Evolutionary conservation across 108 stramenopile species (phyloP), one percentile per base, ranked within the genome.

Genomic region (Nitzschia sp.): DNA sequence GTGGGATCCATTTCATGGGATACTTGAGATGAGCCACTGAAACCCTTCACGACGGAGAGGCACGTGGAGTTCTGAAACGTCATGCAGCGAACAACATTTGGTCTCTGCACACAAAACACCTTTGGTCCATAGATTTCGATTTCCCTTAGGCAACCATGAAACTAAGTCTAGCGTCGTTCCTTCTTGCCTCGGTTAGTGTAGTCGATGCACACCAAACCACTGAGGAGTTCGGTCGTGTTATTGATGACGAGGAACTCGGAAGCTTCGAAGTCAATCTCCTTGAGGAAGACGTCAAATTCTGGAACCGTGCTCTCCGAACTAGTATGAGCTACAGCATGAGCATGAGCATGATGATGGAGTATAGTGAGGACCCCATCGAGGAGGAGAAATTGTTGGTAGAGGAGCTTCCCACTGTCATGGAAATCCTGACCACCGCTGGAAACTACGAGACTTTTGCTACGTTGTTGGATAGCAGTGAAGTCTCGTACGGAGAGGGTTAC

Each of bases 281-380:
- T 10, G 43, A 46, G 10, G 61, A 62, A 8, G 43, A 62, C 3
- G 43, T 17, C 11, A 44, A 43, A 41, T 62, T 43, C 19, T 48
- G 46, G 46, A 43, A 9, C 22, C 41, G 61, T 21, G 61, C 61
- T 1, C 43, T 62, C 11, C 43, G 43, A 42, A 22, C 21, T 21
- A 46, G 43, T 10, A 44, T 46, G 61, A 62, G 61, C 43, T 20
- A 43, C 42, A 62, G 61, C 22, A 62, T 62, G 61, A 62, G 61
- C 21, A 58, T 58, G 57, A 58, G 57, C 37, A 58, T 58, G 57
- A 37, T 38, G 15, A 39, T 58, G 26, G 25, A 48, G 14, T 15
- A 48, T 6, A 17, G 46, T 6, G 46, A 48, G 46, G 6, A 17
- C 46, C n/a, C 14, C n/a, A 48, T 17, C 6, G 46, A 17, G n/a